Evolutionary conservation across 352 stramenopile species (phyloP).

Genomic region (Phytophthora macrochlamydospora): DNA sequence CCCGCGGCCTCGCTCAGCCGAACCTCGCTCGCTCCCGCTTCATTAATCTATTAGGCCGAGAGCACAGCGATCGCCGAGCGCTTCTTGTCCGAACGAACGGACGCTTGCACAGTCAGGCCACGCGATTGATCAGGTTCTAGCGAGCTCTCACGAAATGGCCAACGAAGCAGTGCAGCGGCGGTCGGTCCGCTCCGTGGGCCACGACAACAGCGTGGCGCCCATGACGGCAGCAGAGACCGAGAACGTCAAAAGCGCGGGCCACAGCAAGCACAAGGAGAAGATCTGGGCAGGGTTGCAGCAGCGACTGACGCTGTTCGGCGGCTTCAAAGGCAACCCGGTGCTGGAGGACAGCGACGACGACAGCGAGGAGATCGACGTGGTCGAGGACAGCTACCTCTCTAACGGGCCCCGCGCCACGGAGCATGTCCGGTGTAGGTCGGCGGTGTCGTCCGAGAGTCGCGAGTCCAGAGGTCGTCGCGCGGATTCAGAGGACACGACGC

Average conservation of each 20-base stretch:
- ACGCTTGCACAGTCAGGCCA: neutral
- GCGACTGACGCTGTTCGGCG: constrained; percentile 18
- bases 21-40: too few relatives aligned
- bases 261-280: constrained; percentile 32
- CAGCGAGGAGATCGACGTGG: constrained; percentile 23
- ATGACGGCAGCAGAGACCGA: constrained; percentile 4
- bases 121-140: neutral
- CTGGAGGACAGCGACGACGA: constrained; percentile 19
- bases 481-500: constrained; percentile 12
- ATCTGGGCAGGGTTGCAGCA: constrained; percentile 34
- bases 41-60: constrained; percentile 10
- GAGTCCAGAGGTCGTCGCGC: constrained; percentile 13
- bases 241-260: constrained; percentile 21
- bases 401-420: constrained; percentile 19
- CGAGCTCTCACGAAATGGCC: constrained; percentile 12
- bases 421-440: constrained; percentile 31
- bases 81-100: neutral
- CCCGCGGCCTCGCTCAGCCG: too few relatives aligned
- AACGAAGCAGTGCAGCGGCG: constrained; percentile 28
- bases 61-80: neutral
- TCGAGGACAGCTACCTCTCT: constrained; percentile 31
- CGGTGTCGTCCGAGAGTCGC: constrained; percentile 15
- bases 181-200: constrained; percentile 8
- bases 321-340: constrained; percentile 23
- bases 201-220: neutral